Base-by-base conservation (phyloP, 78 protist species). In the Dictyostelium brefeldianum region DNA sequence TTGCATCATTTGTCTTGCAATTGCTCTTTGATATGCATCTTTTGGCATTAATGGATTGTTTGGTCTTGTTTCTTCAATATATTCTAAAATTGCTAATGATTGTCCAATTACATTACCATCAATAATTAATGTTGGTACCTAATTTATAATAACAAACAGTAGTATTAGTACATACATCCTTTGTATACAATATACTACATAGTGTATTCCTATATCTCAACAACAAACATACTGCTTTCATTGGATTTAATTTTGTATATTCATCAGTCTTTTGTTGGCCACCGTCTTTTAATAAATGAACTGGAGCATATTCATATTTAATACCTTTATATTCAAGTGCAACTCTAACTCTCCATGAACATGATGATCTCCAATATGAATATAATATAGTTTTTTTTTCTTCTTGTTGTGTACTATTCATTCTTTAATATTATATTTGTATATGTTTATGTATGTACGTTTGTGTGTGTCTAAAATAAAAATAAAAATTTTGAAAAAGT, bases 311-410 rank as follows among this genome's bases (percentile, higher is more conserved):
- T 53, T 83, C 83, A 65, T 84, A 83, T n/a, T 81, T 70, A 14
- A 84, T 78, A 62, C 78, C 77, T 18, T 93, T 93, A 17, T 25
- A 80, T 11, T 80, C 96, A 0, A 93, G 53, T n/a, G 93, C 95
- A 8, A 89, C 57, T 82, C 98, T 96, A 15, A 97, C 96, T 64
- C 98, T 96, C 97, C 97, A 97, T 20, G 96, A 91, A 75, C 97
- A 95, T 47, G 97, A 94, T 77, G 95, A 83, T 62, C 98, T 94
- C 80, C 90, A 97, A 92, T 97, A 97, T 9, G 95, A 80, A 62
- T 91, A 97, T 47, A 97, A 65, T 17, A 87, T 27, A 41, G 79
- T 64, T 62, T 29, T 62, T 7, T 25, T 56, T 70, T 81, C 69
- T 36, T 36, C 43, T 36, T 36, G 5, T 36, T 36, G 43, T n/a